phyloP scores from a whole-genome alignment of 73 alveolate species.

The Effrenium voratum region DNA sequence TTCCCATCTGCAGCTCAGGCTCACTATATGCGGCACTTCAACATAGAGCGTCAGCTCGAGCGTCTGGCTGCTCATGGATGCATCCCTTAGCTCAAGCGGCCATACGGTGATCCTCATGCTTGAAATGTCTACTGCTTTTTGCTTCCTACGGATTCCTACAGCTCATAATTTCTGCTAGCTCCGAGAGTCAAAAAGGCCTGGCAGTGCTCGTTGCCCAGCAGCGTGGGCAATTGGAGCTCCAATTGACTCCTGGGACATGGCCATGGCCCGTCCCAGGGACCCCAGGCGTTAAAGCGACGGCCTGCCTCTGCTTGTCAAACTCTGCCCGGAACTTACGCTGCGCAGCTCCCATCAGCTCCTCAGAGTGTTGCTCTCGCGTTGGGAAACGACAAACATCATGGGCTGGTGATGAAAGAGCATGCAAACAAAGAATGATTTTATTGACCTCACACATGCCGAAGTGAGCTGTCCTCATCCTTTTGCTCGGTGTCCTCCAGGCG shows the following conservation, averaged over 20 bases:
- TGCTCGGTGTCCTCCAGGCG: too few species aligned
- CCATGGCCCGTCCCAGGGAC: not conserved
- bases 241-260: not conserved
- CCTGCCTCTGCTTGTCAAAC: too few species aligned
- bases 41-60: slow-evolving; percentile 52
- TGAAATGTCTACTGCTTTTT: not conserved
- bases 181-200: slow-evolving; percentile 36
- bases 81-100: not conserved
- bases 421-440: too few species aligned
- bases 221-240: slow-evolving; percentile 47
- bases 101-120: too few species aligned
- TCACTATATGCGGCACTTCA: slow-evolving; percentile 21
- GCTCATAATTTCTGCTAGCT: not conserved
- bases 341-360: too few species aligned
- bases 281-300: too few species aligned
- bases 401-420: too few species aligned
- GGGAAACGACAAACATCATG: too few species aligned
- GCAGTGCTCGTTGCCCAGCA: slow-evolving; percentile 52
- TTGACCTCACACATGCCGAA: too few species aligned
- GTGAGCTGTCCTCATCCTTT: too few species aligned
- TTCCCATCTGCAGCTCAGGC: not conserved
- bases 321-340: too few species aligned
- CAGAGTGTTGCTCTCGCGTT: too few species aligned
- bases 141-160: not conserved
- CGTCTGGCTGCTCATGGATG: slow-evolving; percentile 30